Evolutionary conservation across 1,284 basidiomycete genomes (phyloP).

Genomic region (Heterobasidion annosum): DNA sequence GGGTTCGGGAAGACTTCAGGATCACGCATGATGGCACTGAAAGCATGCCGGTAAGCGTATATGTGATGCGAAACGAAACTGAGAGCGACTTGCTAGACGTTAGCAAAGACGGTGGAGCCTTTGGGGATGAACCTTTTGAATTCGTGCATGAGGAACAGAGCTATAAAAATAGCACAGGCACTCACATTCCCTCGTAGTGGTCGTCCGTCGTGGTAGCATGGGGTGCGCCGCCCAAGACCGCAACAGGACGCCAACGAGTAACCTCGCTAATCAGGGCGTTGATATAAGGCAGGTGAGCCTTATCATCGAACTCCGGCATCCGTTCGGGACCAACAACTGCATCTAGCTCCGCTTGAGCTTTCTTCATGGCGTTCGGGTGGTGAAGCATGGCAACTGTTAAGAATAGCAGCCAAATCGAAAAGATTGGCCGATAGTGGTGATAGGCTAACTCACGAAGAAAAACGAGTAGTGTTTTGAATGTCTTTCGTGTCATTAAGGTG

Average conservation of each 20-base stretch:
- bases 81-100: constrained; percentile 23
- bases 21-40: constrained; percentile 34
- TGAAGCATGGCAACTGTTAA: constrained; percentile 5
- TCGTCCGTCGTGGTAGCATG: constrained; percentile 31
- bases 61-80: neutral
- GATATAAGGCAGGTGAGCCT: constrained; percentile 30
- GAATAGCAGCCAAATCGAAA: neutral
- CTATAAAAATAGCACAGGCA: too few species aligned
- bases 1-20: constrained; percentile 23
- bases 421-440: neutral
- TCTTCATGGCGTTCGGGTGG: constrained; percentile 20
- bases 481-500: constrained; percentile 16
- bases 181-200: constrained; percentile 28
- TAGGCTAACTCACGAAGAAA: constrained; percentile 27
- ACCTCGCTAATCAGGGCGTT: constrained; percentile 33
- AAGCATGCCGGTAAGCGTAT: neutral
- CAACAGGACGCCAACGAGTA: constrained; percentile 33
- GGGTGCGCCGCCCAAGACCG: constrained; percentile 30
- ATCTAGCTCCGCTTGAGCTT: constrained; percentile 37
- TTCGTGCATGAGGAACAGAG: too few species aligned
- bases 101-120: constrained; percentile 33
- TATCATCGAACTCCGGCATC: constrained; percentile 37
- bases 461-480: constrained; percentile 27
- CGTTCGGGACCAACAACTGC: constrained; percentile 31
- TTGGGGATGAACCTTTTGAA: constrained; percentile 31